phyloP scores from a whole-genome alignment of 495 filamentous ascomycete genomes.

The Staphylotrichum tortipilum region DNA sequence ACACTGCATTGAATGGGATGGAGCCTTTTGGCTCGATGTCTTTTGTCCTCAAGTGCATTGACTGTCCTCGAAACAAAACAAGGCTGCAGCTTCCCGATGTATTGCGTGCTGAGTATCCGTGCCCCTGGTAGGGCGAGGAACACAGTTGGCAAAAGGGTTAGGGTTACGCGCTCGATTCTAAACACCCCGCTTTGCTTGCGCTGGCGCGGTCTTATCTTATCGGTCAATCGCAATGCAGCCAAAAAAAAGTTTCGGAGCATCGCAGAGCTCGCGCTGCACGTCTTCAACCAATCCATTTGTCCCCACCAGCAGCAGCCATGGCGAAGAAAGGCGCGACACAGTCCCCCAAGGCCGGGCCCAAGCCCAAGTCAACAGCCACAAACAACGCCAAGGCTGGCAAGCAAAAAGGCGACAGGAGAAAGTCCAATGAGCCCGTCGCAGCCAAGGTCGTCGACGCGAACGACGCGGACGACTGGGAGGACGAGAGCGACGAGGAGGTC shows the following conservation, averaged over 20 bases:
- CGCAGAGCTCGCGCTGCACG: slow-evolving; percentile 6
- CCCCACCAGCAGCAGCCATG: slow-evolving; percentile 16
- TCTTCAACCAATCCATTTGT: slow-evolving; percentile 9
- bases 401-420: slow-evolving; percentile 40
- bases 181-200: slow-evolving; percentile 7
- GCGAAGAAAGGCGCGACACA: slow-evolving; percentile 18
- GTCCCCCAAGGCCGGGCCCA: slow-evolving; percentile 24
- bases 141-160: neutral
- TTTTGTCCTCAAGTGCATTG: no score
- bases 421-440: slow-evolving; percentile 17
- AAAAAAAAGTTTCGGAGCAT: slow-evolving; percentile 24
- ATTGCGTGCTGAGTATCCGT: no score
- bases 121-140: no score
- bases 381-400: slow-evolving; percentile 43
- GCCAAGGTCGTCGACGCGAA: slow-evolving; percentile 14
- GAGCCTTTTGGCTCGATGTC: no score
- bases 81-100: no score
- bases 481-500: slow-evolving; percentile 14
- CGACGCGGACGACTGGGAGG: slow-evolving; percentile 22
- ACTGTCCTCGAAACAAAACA: no score
- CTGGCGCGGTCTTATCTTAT: slow-evolving; percentile 30
- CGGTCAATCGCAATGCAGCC: slow-evolving; percentile 11
- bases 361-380: slow-evolving; percentile 42
- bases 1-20: no score
- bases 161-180: neutral